Evolutionary conservation across 2,329 filamentous ascomycete species (phyloP), one percentile per base, ranked within the genome.

Genomic region (Hortaea werneckii): DNA sequence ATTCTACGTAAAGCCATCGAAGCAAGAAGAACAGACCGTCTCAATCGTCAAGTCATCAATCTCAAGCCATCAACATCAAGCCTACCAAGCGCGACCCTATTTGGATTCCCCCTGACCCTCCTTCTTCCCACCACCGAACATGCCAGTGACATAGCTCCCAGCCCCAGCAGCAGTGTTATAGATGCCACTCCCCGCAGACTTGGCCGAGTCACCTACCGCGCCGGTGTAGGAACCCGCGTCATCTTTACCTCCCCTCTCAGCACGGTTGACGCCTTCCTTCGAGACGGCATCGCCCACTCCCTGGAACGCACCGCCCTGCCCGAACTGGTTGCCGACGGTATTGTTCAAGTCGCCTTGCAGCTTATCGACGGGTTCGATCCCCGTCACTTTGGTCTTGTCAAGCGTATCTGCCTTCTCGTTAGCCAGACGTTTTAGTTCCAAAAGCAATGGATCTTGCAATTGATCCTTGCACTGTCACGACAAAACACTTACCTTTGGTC

Each of bases 301-400:
- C 56, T 83, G 76, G 1, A 77, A 70, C 1, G 85, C 64, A 0
- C 83, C 83, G 49, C 80, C 82, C 54, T 85, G 75, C 39, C 83
- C 83, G 27, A 87, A 63, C 56, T 85, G 81, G 30, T 77, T 75
- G 1, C 73, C 70, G 6, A 75, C 80, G 44, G 82, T 71, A 64
- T 73, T 70, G 69, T 85, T 68, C 30, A 83, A 75, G 58, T 75
- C 77, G 63, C 84, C 82, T 65, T 87, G 82, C 32, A 85, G 70
- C 38, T 69, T 78, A 66, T 85, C 78, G 66, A 85, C 74, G 62
- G 83, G 80, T 12, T 77, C 64, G 58, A 83, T 61, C 61, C 79
- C 78, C 8, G 82, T 85, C 37, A 87, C 67, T 63, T 87, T 87
- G 51, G 80, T 76, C 64, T 85, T 80, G 67, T 75, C 70, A 50